A percentile compares a stretch with the other conserved stretches of the same genome.
Conservation (phyloP, 371 early-diverging fungal genomes). For the Phascolomyces articulosus region DNA sequence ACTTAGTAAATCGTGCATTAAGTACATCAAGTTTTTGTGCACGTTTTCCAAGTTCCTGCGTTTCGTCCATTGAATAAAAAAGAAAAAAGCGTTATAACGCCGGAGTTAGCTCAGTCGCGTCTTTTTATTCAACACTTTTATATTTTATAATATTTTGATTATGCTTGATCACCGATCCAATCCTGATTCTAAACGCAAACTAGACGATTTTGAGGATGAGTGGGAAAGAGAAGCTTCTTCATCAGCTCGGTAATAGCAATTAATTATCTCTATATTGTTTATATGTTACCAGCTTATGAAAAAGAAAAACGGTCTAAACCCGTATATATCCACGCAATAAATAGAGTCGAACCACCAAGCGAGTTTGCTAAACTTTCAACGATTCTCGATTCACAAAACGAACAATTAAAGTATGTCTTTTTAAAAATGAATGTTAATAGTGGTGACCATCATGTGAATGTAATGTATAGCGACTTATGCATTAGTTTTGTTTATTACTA, state of each 20-base stretch:
- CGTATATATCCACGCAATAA: background rate
- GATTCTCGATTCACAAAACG: constrained; percentile 11
- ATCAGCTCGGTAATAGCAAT: constrained; percentile 8
- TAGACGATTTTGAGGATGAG: constrained; percentile 12
- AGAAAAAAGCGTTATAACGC: background rate
- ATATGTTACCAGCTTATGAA: background rate
- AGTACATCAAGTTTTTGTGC: constrained; percentile 10
- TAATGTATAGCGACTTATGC: no score
- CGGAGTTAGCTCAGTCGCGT: background rate
- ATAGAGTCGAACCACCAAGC: constrained; percentile 9
- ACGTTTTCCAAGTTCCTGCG: background rate
- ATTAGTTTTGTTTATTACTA: no score
- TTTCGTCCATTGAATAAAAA: background rate
- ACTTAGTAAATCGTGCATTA: background rate
- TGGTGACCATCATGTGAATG: no score
- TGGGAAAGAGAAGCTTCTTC: constrained; percentile 16
- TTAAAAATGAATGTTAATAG: no score
- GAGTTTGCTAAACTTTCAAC: background rate
- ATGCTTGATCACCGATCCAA: background rate
- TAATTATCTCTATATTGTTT: background rate
- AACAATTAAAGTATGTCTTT: constrained; percentile 7
- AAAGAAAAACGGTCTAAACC: background rate
- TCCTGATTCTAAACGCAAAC: constrained; percentile 11
- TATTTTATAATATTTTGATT: background rate
- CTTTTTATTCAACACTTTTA: background rate